Evolutionary conservation across 306 rosid species (phyloP).

Genomic region (Leucaena leucocephala): DNA sequence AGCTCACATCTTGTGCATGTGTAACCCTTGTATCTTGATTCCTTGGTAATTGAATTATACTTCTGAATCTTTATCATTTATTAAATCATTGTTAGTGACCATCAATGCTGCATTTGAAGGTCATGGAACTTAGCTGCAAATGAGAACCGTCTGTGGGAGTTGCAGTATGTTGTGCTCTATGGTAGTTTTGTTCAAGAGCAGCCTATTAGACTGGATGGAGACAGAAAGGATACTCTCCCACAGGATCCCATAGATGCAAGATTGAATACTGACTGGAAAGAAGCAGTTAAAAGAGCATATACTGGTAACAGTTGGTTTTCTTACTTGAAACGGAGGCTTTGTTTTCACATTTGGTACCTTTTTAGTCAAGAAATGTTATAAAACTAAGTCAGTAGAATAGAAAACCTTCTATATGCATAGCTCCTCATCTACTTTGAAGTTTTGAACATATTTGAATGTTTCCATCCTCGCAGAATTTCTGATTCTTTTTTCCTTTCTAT

Average conservation of each 20-base stretch:
- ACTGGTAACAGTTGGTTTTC: conserved; percentile 50
- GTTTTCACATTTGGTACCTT: conserved; percentile 4
- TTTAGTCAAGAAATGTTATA: not conserved
- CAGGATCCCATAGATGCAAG: conserved; percentile 30
- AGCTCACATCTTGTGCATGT: conserved; percentile 16
- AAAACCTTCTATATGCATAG: not conserved
- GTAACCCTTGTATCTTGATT: not conserved
- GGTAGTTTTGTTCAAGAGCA: conserved; percentile 42
- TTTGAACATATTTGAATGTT: conserved; percentile 13
- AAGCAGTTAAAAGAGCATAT: conserved; percentile 63
- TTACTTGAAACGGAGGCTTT: conserved; percentile 18
- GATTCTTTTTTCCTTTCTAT: not conserved
- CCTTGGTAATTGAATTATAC: conserved; percentile 18
- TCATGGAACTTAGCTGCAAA: conserved; percentile 84
- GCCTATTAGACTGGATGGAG: conserved; percentile 36
- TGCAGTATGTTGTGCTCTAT: conserved; percentile 53
- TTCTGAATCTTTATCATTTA: conserved; percentile 3
- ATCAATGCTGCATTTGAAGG: conserved; percentile 56
- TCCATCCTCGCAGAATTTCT: not conserved
- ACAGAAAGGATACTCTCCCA: conserved; percentile 19
- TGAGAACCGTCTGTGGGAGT: conserved; percentile 69
- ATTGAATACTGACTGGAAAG: conserved; percentile 58
- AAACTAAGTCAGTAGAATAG: not conserved
- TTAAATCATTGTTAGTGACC: conserved; percentile 16
- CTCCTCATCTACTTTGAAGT: not conserved